Conservation (phyloP, 306 rosid species). For the Acmispon strigosus region DNA sequence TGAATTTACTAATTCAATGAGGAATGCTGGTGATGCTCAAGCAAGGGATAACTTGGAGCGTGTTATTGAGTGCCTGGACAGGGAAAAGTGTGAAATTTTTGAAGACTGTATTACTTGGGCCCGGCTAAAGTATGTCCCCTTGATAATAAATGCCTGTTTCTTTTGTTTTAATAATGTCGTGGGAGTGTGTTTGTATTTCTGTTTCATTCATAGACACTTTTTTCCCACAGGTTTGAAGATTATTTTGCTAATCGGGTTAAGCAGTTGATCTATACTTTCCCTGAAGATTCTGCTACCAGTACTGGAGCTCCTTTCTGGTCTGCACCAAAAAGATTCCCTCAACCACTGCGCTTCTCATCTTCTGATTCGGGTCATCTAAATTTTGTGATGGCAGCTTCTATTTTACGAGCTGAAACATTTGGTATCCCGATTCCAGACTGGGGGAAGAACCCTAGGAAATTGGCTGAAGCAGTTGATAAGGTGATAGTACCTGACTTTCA, state of each 20-base stretch:
- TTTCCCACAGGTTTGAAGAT: constrained; percentile 78
- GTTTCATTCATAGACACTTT: neutral
- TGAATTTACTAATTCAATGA: constrained; percentile 63
- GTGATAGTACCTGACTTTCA: constrained; percentile 77
- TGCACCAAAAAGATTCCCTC: constrained; percentile 96
- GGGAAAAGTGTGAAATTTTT: constrained; percentile 71
- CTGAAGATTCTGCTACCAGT: constrained; percentile 93
- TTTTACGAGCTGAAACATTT: constrained; percentile 85
- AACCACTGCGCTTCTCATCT: constrained; percentile 65
- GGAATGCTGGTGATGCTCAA: constrained; percentile 97
- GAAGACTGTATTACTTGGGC: constrained; percentile 93
- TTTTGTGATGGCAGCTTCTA: constrained; percentile 69
- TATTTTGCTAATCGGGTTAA: constrained; percentile 79
- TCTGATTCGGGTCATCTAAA: constrained; percentile 70
- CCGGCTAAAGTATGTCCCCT: constrained; percentile 61
- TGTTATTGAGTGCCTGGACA: constrained; percentile 81
- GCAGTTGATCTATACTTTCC: constrained; percentile 87
- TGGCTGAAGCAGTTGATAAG: constrained; percentile 69
- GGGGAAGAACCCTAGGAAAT: constrained; percentile 60
- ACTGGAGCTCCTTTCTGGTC: constrained; percentile 98
- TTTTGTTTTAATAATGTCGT: neutral
- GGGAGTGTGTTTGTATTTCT: neutral
- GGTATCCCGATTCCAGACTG: constrained; percentile 85
- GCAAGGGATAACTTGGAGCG: constrained; percentile 96
- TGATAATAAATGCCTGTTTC: neutral